These are phyloP conservation scores for Trypanosoma theileri DNA, from an alignment of 208 protist genomes.

Conservation along the genomic window DNA sequence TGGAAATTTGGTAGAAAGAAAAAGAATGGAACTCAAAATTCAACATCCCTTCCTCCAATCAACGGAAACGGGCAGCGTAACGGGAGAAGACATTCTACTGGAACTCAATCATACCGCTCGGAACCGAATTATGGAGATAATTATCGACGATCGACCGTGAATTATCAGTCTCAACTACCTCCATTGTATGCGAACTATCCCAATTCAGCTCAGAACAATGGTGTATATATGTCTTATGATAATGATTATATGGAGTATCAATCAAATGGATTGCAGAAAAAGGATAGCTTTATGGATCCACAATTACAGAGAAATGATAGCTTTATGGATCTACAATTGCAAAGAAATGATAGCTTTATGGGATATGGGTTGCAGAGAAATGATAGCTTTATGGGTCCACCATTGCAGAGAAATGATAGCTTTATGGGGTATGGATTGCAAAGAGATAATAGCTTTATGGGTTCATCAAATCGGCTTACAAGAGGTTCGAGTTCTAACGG, in stretches of 20 bases:
- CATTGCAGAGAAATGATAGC: constrained; percentile 1
- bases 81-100: neutral
- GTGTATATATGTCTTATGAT: neutral
- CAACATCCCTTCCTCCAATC: neutral
- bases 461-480: neutral
- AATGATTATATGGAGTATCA: neutral
- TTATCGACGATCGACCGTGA: too few relatives aligned
- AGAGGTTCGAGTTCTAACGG: too few relatives aligned
- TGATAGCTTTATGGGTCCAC: constrained; percentile 1
- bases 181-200: too few relatives aligned
- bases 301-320: neutral
- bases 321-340: neutral
- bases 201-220: too few relatives aligned
- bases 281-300: neutral
- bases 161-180: too few relatives aligned
- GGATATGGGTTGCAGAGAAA: neutral
- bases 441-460: neutral
- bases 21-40: neutral
- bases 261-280: neutral
- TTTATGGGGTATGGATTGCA: neutral
- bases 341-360: constrained; percentile 4
- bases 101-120: neutral
- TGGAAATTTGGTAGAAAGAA: too few relatives aligned
- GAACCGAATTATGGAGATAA: neutral
- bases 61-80: neutral